These are phyloP conservation scores for Pseudonitzschia pungens DNA, from an alignment of 108 stramenopile genomes.

Conservation along the genomic window DNA sequence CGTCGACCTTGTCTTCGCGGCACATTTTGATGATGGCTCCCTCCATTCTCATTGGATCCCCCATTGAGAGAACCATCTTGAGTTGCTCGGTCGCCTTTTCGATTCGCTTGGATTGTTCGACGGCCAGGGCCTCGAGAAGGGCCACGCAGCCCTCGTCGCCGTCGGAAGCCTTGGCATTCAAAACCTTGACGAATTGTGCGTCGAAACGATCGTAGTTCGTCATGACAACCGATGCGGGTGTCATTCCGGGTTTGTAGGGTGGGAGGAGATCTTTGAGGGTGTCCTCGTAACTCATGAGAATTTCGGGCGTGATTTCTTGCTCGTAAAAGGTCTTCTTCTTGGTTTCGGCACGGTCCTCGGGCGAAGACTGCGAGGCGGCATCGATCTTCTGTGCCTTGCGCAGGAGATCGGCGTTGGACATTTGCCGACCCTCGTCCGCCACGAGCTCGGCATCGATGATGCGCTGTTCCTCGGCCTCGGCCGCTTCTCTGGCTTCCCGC, in stretches of 20 bases:
- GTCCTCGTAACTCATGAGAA: conserved; percentile 78
- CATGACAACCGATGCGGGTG: conserved; percentile 52
- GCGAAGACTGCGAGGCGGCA: conserved; percentile 36
- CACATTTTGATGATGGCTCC: conserved; percentile 78
- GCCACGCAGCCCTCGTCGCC: conserved; percentile 64
- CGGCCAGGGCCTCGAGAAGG: conserved; percentile 65
- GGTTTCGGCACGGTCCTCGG: conserved; percentile 32
- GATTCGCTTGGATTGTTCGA: conserved; percentile 69
- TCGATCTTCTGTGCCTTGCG: conserved; percentile 72
- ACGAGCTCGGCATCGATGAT: conserved; percentile 61
- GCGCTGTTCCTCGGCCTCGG: conserved; percentile 56
- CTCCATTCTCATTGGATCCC: conserved; percentile 89
- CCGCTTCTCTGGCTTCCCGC: conserved; percentile 60
- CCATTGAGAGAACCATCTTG: conserved; percentile 64
- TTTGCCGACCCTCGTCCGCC: conserved; percentile 57
- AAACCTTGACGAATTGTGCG: conserved; percentile 50
- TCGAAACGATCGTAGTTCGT: conserved; percentile 74
- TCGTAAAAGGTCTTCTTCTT: conserved; percentile 69
- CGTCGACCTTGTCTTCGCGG: conserved; percentile 77
- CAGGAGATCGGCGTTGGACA: conserved; percentile 75
- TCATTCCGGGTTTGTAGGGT: conserved; percentile 81
- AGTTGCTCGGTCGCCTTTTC: conserved; percentile 64
- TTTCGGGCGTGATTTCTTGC: conserved; percentile 80
- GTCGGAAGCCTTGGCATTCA: conserved; percentile 40
- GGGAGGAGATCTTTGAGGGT: conserved; percentile 73